Conservation (phyloP, 2,329 filamentous ascomycete species). For the Aspergillus nomiae region DNA sequence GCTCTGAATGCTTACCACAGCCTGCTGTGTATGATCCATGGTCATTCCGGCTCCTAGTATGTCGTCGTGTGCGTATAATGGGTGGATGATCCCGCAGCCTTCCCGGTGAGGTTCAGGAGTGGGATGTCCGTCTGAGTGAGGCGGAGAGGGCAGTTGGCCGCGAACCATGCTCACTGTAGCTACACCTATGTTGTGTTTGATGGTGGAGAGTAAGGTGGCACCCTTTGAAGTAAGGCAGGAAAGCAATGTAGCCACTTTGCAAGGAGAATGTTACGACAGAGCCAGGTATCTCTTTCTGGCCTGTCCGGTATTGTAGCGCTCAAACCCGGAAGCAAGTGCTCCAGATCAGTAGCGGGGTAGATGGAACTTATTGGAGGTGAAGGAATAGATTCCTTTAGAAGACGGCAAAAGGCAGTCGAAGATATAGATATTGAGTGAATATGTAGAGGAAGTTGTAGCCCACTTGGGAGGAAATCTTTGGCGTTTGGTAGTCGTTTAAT, state of each 20-base stretch:
- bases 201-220: not conserved
- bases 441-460: not conserved
- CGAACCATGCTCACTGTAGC: slow-evolving; percentile 19
- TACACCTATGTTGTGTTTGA: slow-evolving; percentile 10
- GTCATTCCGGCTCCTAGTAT: slow-evolving; percentile 6
- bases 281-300: not conserved
- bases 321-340: not conserved
- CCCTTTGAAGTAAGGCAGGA: not conserved
- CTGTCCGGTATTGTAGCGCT: not conserved
- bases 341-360: not conserved
- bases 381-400: not conserved
- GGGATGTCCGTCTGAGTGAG: slow-evolving; percentile 29
- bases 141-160: slow-evolving; percentile 31
- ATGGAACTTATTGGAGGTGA: not conserved
- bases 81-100: slow-evolving; percentile 16
- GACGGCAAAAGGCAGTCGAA: not conserved
- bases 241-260: not conserved
- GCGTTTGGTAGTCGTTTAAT: not conserved
- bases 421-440: not conserved
- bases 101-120: slow-evolving; percentile 19
- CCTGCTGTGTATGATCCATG: slow-evolving; percentile 10
- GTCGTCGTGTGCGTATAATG: slow-evolving; percentile 14
- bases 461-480: not conserved
- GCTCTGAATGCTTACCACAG: slow-evolving; percentile 24
- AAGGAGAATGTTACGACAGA: not conserved